phyloP scores from a whole-genome alignment of 2,329 filamentous ascomycete genomes.

The Microascus cirrosus region DNA sequence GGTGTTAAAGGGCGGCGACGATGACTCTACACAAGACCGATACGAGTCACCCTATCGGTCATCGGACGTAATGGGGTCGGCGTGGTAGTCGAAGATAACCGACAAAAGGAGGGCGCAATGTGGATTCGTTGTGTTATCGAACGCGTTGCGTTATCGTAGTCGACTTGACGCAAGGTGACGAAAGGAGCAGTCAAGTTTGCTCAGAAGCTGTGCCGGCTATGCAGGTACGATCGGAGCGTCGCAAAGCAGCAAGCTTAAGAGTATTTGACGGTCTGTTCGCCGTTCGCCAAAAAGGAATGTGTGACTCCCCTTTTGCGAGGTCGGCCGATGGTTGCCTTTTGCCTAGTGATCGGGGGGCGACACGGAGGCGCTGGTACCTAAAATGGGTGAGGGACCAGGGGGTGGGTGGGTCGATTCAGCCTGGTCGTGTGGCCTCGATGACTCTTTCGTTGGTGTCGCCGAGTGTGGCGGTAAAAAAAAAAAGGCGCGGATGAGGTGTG shows the following conservation, averaged over 20 bases:
- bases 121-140: not conserved
- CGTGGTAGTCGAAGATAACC: not conserved
- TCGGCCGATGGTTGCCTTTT: constrained; percentile 6
- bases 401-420: not conserved
- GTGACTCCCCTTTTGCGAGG: constrained; percentile 5
- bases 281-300: not conserved
- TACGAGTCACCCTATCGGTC: not conserved
- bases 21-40: constrained; percentile 1
- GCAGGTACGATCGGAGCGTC: constrained; percentile 4
- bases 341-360: not conserved
- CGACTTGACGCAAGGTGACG: not conserved
- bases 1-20: constrained; percentile 1
- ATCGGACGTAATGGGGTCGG: not conserved
- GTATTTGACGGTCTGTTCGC: not conserved
- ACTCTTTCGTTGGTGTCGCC: not conserved
- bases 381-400: not conserved
- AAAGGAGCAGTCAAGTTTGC: not conserved
- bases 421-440: constrained; percentile 5
- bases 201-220: not conserved
- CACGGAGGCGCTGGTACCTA: constrained; percentile 5
- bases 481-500: constrained; percentile 1
- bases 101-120: not conserved
- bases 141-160: not conserved
- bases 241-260: constrained; percentile 1
- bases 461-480: constrained; percentile 1